Evolutionary conservation across 768 basidiomycete genomes (phyloP), one percentile per base, ranked within the genome.

Genomic region (Naematelia aurantialba): DNA sequence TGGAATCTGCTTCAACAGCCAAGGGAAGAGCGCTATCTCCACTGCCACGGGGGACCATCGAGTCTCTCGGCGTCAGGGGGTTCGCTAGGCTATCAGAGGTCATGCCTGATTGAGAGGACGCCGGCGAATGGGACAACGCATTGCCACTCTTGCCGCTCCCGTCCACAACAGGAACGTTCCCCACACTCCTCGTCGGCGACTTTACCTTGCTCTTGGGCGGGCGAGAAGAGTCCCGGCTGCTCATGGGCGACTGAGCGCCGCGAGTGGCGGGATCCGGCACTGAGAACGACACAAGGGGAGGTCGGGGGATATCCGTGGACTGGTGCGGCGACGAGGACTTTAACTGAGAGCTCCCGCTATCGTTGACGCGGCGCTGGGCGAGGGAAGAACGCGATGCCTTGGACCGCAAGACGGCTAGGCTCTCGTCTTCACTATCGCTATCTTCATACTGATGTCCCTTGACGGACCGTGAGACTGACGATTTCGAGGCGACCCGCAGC

Each of bases 391-490:
- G 48, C 1, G 64, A 66, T 19, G 64, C 64, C 30, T 34, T 56
- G 24, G 49, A 21, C 4, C 55, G 45, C 2, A 66, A 11, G 3
- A 45, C 42, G 17, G 63, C 61, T 4, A 68, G 48, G 12, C 58
- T 57, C 49, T 60, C 56, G 17, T 63, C 63, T 42, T 67, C 66
- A 14, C 34, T 50, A 8, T 59, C 54, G n/a, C 30, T 61, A 21
- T 59, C 56, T 0, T 57, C 56, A 3, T 30, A 42, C 27, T 8
- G 17, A 17, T 17, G 8, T 39, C 34, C 8, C 17, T 39, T 39
- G 34, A 17, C 19, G 8, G 46, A 19, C 46, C 19, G 46, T 19
- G 46, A 47, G 24, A 47, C 46, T 8, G 46, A 19, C 46, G 11
- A 25, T 19, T 11, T 25, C 46, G 46, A 47, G 8, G 46, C 21